A percentile compares a stretch with the other conserved stretches of the same genome.
phyloP scores from a whole-genome alignment of 129 eudicot species.

The Chrysanthemum lavandulifolium region DNA sequence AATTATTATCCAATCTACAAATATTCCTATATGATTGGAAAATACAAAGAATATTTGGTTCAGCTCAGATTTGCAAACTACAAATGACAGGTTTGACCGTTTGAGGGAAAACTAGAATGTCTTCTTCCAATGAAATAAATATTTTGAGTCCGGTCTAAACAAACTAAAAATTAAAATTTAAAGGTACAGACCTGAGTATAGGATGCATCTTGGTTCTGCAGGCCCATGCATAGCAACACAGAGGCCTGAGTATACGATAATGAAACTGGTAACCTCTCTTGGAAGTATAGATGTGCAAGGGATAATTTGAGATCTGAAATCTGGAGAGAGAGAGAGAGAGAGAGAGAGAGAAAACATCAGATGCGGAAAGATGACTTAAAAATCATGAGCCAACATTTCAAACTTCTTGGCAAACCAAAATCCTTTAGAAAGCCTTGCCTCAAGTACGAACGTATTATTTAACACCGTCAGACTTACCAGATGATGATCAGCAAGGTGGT shows the following conservation, averaged over 20 bases:
- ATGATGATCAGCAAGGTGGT: slow-evolving; percentile 59
- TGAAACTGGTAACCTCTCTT: slow-evolving; percentile 73
- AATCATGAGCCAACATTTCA: neutral
- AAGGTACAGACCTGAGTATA: slow-evolving; percentile 54
- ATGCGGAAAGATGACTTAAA: neutral
- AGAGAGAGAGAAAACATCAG: too few relatives aligned
- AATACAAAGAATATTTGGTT: too few relatives aligned
- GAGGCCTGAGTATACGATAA: slow-evolving; percentile 78
- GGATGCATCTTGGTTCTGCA: slow-evolving; percentile 79
- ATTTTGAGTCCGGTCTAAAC: neutral
- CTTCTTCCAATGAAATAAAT: neutral
- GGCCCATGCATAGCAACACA: slow-evolving; percentile 80
- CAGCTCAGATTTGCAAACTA: too few relatives aligned
- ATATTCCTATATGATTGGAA: too few relatives aligned
- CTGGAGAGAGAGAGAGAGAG: too few relatives aligned
- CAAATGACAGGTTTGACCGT: too few relatives aligned
- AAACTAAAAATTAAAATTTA: slow-evolving; percentile 1
- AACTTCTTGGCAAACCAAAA: neutral
- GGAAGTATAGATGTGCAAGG: slow-evolving; percentile 66
- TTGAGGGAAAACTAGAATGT: too few relatives aligned
- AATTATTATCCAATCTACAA: too few relatives aligned
- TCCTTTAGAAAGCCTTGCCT: too few relatives aligned
- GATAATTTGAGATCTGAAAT: slow-evolving; percentile 54
- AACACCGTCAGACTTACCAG: slow-evolving; percentile 34
- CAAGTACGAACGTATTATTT: too few relatives aligned